A percentile compares a stretch with the other conserved stretches of the same genome.
These are phyloP conservation scores for Trichoderma pleuroti DNA, from an alignment of 2,329 filamentous ascomycete species.

Conservation along the genomic window DNA sequence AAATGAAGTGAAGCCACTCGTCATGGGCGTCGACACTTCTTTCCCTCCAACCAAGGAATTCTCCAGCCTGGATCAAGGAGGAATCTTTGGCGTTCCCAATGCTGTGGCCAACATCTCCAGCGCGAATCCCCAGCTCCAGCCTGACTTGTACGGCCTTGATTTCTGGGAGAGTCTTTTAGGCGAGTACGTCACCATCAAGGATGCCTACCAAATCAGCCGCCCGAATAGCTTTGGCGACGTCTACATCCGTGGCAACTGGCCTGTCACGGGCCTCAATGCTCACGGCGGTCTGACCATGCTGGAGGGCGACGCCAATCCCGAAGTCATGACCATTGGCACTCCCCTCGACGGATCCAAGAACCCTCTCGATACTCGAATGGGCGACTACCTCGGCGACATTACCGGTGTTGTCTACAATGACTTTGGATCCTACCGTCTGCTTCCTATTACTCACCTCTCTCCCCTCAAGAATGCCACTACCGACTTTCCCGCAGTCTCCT, in stretches of 20 bases:
- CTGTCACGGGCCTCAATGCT: conserved; percentile 57
- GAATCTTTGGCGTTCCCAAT: conserved; percentile 63
- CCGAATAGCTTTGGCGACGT: conserved; percentile 65
- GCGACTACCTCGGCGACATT: conserved; percentile 61
- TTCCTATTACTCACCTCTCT: conserved; percentile 57
- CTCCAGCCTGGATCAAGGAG: conserved; percentile 60
- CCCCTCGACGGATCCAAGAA: conserved; percentile 65
- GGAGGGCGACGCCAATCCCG: conserved; percentile 62
- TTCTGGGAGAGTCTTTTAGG: conserved; percentile 70
- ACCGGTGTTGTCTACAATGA: conserved; percentile 64
- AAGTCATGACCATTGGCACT: conserved; percentile 61
- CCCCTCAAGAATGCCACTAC: conserved; percentile 45
- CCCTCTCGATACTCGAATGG: conserved; percentile 57
- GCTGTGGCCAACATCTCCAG: conserved; percentile 55
- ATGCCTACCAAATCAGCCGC: conserved; percentile 53
- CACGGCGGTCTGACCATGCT: conserved; percentile 64
- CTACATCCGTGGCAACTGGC: conserved; percentile 66
- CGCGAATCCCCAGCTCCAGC: conserved; percentile 59
- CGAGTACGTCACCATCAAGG: conserved; percentile 62
- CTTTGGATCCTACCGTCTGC: conserved; percentile 66
- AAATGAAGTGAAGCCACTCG: conserved; percentile 53
- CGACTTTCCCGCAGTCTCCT: conserved; percentile 48
- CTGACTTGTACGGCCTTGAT: conserved; percentile 61
- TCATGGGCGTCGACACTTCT: conserved; percentile 56
- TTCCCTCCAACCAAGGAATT: conserved; percentile 60